Percentiles rank a stretch among this genome's conserved stretches.
phyloP scores from a whole-genome alignment of 352 stramenopile genomes.

The Phytophthora idaei region DNA sequence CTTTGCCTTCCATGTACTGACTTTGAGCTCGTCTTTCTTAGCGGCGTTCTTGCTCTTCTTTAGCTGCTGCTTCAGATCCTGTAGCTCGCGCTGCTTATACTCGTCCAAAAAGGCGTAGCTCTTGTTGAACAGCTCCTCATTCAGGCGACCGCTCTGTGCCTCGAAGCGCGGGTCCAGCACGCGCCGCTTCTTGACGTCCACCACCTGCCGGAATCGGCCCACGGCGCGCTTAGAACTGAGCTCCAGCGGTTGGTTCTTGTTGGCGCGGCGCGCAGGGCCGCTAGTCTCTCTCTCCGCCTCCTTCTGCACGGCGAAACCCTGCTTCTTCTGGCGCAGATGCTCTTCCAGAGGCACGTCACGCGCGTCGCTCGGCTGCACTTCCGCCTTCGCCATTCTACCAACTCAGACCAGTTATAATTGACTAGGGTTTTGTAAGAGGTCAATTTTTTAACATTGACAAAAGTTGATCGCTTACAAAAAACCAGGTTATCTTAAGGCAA shows the following conservation, averaged over 20 bases:
- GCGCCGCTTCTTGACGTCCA: slow-evolving; percentile 82
- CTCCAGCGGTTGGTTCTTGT: slow-evolving; percentile 90
- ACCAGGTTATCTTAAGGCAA: neutral
- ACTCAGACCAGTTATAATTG: slow-evolving; percentile 15
- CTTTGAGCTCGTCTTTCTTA: slow-evolving; percentile 82
- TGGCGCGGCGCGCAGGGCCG: slow-evolving; percentile 33
- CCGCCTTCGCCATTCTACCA: neutral
- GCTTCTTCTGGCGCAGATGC: slow-evolving; percentile 79
- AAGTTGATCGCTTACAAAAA: neutral
- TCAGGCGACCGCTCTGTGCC: slow-evolving; percentile 78
- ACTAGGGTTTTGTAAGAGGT: slow-evolving; percentile 1
- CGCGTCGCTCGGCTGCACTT: slow-evolving; percentile 17
- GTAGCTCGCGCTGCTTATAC: slow-evolving; percentile 87
- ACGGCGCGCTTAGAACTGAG: slow-evolving; percentile 87
- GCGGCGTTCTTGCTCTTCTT: slow-evolving; percentile 69
- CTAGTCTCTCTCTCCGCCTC: slow-evolving; percentile 1
- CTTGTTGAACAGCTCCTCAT: slow-evolving; percentile 89
- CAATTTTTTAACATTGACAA: neutral
- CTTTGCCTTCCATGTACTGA: slow-evolving; percentile 23
- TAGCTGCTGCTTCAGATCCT: slow-evolving; percentile 85
- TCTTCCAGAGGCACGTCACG: slow-evolving; percentile 83
- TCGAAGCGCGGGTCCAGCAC: slow-evolving; percentile 90
- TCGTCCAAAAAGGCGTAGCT: slow-evolving; percentile 91
- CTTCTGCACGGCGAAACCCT: slow-evolving; percentile 58
- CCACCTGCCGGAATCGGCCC: slow-evolving; percentile 74